Percentiles rank a stretch among this genome's conserved stretches.
Conservation (phyloP, 257 asterid genomes). For the Lantana camara region DNA sequence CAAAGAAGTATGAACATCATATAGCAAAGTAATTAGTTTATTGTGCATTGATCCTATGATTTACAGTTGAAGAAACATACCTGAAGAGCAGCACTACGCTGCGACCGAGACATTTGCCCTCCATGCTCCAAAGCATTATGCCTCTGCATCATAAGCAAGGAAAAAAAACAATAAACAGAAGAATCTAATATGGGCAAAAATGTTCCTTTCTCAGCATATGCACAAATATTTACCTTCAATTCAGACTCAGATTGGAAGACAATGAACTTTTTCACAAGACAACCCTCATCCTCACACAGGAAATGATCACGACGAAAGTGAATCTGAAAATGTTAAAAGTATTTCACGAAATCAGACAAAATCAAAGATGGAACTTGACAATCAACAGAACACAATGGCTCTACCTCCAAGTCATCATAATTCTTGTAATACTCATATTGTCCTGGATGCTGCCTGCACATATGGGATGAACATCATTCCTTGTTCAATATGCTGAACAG, state of each 20-base stretch:
- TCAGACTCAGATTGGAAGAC: constrained; percentile 88
- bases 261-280: constrained; percentile 83
- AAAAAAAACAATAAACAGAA: constrained; percentile 13
- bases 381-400: constrained; percentile 20
- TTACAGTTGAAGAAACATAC: constrained; percentile 41
- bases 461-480: constrained; percentile 11
- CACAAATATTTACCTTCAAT: constrained; percentile 62
- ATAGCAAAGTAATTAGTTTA: neutral
- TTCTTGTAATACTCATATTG: constrained; percentile 87
- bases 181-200: neutral
- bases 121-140: constrained; percentile 91
- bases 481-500: neutral
- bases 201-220: constrained; percentile 1
- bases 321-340: constrained; percentile 45
- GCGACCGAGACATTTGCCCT: constrained; percentile 95
- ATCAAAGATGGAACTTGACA: constrained; percentile 16
- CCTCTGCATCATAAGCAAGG: constrained; percentile 58
- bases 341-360: constrained; percentile 21
- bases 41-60: neutral
- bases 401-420: constrained; percentile 92
- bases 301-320: constrained; percentile 87
- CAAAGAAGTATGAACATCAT: neutral
- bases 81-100: constrained; percentile 98
- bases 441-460: constrained; percentile 94
- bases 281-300: constrained; percentile 87